phyloP scores from a whole-genome alignment of 805 yeast genomes.

The Metschnikowia orientalis region DNA sequence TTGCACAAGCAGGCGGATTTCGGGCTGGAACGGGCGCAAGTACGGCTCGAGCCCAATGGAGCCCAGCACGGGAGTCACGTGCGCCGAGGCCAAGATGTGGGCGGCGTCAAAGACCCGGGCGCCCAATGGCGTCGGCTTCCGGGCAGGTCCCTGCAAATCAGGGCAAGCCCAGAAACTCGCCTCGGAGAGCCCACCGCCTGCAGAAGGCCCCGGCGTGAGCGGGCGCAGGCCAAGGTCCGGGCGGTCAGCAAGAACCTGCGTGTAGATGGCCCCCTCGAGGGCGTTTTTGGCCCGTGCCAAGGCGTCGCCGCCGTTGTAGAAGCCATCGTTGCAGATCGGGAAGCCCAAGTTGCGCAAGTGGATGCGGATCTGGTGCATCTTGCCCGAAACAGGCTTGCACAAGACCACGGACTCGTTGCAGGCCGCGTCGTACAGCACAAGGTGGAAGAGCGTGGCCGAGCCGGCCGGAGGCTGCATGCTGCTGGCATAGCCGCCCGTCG shows the following conservation, averaged over 20 bases:
- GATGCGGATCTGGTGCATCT: slow-evolving; percentile 55
- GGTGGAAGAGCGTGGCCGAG: slow-evolving; percentile 32
- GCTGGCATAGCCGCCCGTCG: slow-evolving; percentile 25
- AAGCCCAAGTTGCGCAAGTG: slow-evolving; percentile 45
- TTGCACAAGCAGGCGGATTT: no score
- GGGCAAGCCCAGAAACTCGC: no score
- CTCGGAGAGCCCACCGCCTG: no score
- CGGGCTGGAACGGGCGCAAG: no score
- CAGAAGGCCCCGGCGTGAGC: no score
- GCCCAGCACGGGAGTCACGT: no score
- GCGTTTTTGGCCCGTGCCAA: slow-evolving; percentile 5
- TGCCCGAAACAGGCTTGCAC: slow-evolving; percentile 50
- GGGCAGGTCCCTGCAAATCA: no score
- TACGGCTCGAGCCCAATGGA: no score
- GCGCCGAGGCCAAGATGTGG: no score
- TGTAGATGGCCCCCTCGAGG: slow-evolving; percentile 9
- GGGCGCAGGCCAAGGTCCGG: not conserved
- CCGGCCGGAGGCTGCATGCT: slow-evolving; percentile 21
- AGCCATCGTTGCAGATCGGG: slow-evolving; percentile 17
- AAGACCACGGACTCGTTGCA: slow-evolving; percentile 40
- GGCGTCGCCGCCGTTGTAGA: slow-evolving; percentile 9
- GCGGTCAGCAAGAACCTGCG: not conserved
- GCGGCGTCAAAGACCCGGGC: no score
- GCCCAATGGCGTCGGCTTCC: no score
- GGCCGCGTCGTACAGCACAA: slow-evolving; percentile 25